Conservation (phyloP, 192 early-diverging fungal genomes). For the Coemansia erecta region DNA sequence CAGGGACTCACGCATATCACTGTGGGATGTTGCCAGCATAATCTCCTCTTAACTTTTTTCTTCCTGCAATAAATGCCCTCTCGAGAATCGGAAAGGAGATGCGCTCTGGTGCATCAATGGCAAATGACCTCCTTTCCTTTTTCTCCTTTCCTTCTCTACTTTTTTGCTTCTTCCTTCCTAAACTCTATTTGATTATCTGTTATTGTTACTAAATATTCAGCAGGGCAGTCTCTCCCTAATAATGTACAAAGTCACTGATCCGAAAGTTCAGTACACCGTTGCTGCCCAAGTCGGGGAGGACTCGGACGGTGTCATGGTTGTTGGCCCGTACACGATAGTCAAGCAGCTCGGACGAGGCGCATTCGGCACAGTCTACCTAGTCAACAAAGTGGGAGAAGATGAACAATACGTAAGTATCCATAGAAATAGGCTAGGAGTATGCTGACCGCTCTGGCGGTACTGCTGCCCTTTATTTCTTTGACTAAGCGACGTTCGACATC, state of each 20-base stretch:
- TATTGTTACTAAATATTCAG: background rate
- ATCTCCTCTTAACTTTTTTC: background rate
- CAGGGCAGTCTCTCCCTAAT: background rate
- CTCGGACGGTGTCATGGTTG: conserved; percentile 64
- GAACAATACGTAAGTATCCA: conserved; percentile 56
- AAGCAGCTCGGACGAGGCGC: conserved; percentile 80
- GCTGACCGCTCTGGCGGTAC: background rate
- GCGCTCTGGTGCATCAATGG: background rate
- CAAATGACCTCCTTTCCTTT: background rate
- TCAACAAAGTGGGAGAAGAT: conserved; percentile 55
- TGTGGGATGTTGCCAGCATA: conserved; percentile 26
- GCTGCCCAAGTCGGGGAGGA: conserved; percentile 70
- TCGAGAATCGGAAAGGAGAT: too few species aligned
- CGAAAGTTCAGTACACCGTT: conserved; percentile 46
- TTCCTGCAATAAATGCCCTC: background rate
- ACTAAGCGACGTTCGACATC: background rate
- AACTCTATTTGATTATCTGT: background rate
- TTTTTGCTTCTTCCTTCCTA: background rate
- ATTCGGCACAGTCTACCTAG: conserved; percentile 86
- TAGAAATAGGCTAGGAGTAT: background rate
- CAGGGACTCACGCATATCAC: conserved; percentile 39
- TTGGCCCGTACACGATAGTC: conserved; percentile 83
- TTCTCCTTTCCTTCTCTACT: conserved; percentile 3
- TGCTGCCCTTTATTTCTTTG: background rate
- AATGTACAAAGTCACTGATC: conserved; percentile 49